phyloP scores from a whole-genome alignment of 148 eudicot genomes.

The Rheum nobile region DNA sequence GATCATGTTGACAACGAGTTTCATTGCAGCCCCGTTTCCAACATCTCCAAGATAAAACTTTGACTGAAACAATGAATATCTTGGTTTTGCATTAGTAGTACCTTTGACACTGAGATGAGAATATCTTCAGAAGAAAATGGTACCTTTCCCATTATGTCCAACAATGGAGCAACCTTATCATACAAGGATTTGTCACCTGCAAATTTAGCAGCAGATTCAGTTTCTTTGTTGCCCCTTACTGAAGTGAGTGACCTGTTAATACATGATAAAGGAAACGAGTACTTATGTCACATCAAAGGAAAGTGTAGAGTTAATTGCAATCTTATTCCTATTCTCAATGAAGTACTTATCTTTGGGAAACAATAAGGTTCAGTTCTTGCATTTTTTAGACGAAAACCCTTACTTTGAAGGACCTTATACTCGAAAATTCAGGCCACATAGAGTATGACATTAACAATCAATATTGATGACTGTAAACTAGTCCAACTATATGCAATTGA shows the following conservation, averaged over 20 bases:
- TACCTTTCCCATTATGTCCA: constrained; percentile 99
- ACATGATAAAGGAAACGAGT: too few relatives aligned
- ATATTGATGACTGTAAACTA: background rate
- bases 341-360: background rate
- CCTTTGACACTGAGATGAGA: background rate
- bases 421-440: background rate
- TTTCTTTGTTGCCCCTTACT: background rate
- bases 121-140: background rate
- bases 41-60: constrained; percentile 90
- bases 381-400: background rate
- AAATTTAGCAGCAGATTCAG: constrained; percentile 19
- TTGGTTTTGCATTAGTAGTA: background rate
- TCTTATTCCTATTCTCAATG: too few relatives aligned
- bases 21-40: constrained; percentile 98
- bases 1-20: constrained; percentile 98
- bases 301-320: too few relatives aligned
- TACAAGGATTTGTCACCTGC: constrained; percentile 74
- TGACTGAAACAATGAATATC: constrained; percentile 31
- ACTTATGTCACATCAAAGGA: too few relatives aligned
- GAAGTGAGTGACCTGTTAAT: background rate
- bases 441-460: background rate
- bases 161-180: constrained; percentile 52
- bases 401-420: background rate
- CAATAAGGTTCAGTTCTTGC: background rate
- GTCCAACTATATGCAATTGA: background rate